phyloP scores from a whole-genome alignment of 768 basidiomycete species.

The Mycena belliarum region DNA sequence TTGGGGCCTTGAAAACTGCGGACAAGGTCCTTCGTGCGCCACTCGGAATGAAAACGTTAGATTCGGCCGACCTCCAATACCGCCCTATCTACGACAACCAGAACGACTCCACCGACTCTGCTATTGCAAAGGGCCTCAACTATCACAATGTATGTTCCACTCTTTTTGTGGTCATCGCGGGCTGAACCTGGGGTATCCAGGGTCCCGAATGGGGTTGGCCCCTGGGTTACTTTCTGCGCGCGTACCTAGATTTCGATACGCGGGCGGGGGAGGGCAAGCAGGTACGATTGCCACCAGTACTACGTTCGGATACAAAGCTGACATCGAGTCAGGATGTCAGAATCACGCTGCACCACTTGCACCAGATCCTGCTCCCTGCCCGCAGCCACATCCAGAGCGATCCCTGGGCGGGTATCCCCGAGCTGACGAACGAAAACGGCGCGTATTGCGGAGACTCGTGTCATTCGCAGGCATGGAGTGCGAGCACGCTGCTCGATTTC shows the following conservation, averaged over 20 bases:
- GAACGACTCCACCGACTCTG: conserved; percentile 82
- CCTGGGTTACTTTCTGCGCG: conserved; percentile 91
- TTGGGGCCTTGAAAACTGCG: conserved; percentile 77
- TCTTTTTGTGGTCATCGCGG: conserved; percentile 12
- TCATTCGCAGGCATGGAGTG: conserved; percentile 94
- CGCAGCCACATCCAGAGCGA: conserved; percentile 77
- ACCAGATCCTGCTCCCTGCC: conserved; percentile 67
- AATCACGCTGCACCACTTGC: conserved; percentile 79
- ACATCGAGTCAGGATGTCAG: conserved; percentile 52
- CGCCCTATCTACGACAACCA: conserved; percentile 91
- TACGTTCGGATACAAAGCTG: conserved; percentile 10
- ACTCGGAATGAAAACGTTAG: conserved; percentile 95
- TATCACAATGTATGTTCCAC: conserved; percentile 74
- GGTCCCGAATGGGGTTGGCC: conserved; percentile 97
- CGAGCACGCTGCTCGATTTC: conserved; percentile 90
- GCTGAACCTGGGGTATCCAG: conserved; percentile 37
- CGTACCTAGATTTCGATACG: conserved; percentile 88
- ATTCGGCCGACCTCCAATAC: conserved; percentile 86
- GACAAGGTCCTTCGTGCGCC: conserved; percentile 83
- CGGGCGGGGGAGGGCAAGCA: conserved; percentile 64
- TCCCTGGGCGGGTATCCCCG: conserved; percentile 92
- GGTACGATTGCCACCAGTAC: conserved; percentile 49
- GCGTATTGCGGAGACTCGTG: conserved; percentile 86
- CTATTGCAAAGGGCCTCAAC: conserved; percentile 91
- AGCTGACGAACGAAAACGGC: conserved; percentile 87